Conservation (phyloP, 129 eudicot species). For the Ambrosia trifida region DNA sequence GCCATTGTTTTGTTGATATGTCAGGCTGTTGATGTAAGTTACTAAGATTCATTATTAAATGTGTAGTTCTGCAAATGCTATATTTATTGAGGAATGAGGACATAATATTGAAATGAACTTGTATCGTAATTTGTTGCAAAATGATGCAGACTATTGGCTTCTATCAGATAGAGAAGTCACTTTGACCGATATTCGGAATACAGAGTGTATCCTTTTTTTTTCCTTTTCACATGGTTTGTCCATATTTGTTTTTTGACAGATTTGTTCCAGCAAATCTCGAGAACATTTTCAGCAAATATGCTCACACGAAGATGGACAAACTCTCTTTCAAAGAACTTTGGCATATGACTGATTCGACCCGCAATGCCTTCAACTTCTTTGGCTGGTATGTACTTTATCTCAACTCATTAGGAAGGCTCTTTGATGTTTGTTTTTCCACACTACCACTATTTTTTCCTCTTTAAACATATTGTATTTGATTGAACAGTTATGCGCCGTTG, state of each 20-base stretch:
- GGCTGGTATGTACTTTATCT: constrained; percentile 46
- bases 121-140: constrained; percentile 43
- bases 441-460: too few species aligned
- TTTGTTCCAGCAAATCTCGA: constrained; percentile 55
- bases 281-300: constrained; percentile 65
- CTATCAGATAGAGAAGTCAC: constrained; percentile 75
- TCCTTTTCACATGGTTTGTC: not conserved
- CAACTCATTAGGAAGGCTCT: not conserved
- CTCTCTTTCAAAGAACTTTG: constrained; percentile 53
- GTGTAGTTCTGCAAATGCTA: not conserved
- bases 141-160: constrained; percentile 86
- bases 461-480: too few species aligned
- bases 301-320: constrained; percentile 47
- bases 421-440: too few species aligned
- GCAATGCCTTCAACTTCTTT: constrained; percentile 55
- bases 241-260: constrained; percentile 30
- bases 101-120: not conserved
- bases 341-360: constrained; percentile 55
- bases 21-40: constrained; percentile 84
- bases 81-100: too few species aligned
- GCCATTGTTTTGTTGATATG: constrained; percentile 14
- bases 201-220: constrained; percentile 67
- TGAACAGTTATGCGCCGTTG: too few species aligned
- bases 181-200: constrained; percentile 79
- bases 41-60: not conserved